Evolutionary conservation across 1,284 basidiomycete genomes (phyloP).

Genomic region (Apiotrichum veenhuisii): DNA sequence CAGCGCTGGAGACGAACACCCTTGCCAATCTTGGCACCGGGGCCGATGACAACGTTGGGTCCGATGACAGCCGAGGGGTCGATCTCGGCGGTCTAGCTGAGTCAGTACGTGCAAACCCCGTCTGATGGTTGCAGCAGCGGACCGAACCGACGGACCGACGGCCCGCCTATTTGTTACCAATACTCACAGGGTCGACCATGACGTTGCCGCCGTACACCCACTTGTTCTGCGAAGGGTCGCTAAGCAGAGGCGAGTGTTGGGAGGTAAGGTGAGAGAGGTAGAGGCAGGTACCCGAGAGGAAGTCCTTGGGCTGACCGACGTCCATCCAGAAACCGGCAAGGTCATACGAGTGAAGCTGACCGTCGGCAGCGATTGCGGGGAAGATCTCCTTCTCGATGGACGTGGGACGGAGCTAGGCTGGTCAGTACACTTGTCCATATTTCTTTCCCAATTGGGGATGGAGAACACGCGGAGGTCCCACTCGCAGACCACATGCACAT

Average conservation of each 20-base stretch:
- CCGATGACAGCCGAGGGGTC: slow-evolving; percentile 54
- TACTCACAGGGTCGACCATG: slow-evolving; percentile 51
- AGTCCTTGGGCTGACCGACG: slow-evolving; percentile 56
- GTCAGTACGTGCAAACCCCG: too few relatives aligned
- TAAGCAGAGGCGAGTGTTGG: slow-evolving; percentile 49
- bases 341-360: slow-evolving; percentile 55
- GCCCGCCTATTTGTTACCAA: neutral
- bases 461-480: too few relatives aligned
- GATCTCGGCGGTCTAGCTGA: slow-evolving; percentile 50
- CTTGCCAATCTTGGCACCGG: slow-evolving; percentile 53
- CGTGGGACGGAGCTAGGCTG: slow-evolving; percentile 51
- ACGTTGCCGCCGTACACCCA: slow-evolving; percentile 55
- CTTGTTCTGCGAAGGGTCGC: slow-evolving; percentile 52
- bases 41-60: slow-evolving; percentile 56
- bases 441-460: neutral
- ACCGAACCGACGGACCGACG: too few relatives aligned
- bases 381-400: slow-evolving; percentile 57
- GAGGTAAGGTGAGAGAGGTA: slow-evolving; percentile 55
- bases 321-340: slow-evolving; percentile 58
- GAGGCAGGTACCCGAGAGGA: slow-evolving; percentile 53
- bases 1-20: slow-evolving; percentile 56
- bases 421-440: neutral
- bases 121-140: too few relatives aligned
- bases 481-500: neutral
- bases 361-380: slow-evolving; percentile 54